A percentile compares a stretch with the other conserved stretches of the same genome.
Evolutionary conservation across 305 asterid species (phyloP).

Genomic region (Coffea humblotiana): DNA sequence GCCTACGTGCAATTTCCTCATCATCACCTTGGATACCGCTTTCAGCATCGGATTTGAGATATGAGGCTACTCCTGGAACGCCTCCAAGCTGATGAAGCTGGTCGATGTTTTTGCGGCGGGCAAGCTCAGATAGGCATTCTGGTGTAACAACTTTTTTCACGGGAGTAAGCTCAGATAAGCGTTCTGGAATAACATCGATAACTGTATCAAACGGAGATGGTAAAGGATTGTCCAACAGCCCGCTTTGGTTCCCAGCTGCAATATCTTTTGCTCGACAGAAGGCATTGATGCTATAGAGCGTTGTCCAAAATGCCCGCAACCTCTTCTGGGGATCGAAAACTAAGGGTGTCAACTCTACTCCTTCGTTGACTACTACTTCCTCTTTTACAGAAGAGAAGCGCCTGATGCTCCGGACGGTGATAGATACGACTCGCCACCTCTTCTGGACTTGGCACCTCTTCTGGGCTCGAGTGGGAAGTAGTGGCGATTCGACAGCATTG

Average conservation of each 20-base stretch:
- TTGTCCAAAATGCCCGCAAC: conserved; percentile 7
- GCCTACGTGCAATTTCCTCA: conserved; percentile 5
- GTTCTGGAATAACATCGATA: conserved; percentile 13
- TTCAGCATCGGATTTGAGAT: conserved; percentile 11
- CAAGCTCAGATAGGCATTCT: conserved; percentile 15
- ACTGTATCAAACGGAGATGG: background rate
- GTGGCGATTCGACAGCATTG: too few relatives aligned
- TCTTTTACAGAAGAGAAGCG: conserved; percentile 5
- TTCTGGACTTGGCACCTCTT: conserved; percentile 23
- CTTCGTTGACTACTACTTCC: background rate
- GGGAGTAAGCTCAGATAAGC: conserved; percentile 3
- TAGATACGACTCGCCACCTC: conserved; percentile 19
- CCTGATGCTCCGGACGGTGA: background rate
- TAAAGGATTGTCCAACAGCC: conserved; percentile 2
- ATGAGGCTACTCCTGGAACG: conserved; percentile 4
- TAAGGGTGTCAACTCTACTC: background rate
- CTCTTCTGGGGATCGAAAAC: conserved; percentile 1
- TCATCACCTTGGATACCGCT: conserved; percentile 21
- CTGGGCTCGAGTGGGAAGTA: background rate
- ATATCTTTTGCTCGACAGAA: conserved; percentile 5
- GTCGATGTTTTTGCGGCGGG: background rate
- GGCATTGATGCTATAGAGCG: conserved; percentile 9
- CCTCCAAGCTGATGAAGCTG: conserved; percentile 22
- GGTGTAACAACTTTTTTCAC: background rate
- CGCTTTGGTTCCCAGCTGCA: background rate